These are phyloP conservation scores for Ricinus communis DNA, from an alignment of 345 rosid species.

Conservation along the genomic window DNA sequence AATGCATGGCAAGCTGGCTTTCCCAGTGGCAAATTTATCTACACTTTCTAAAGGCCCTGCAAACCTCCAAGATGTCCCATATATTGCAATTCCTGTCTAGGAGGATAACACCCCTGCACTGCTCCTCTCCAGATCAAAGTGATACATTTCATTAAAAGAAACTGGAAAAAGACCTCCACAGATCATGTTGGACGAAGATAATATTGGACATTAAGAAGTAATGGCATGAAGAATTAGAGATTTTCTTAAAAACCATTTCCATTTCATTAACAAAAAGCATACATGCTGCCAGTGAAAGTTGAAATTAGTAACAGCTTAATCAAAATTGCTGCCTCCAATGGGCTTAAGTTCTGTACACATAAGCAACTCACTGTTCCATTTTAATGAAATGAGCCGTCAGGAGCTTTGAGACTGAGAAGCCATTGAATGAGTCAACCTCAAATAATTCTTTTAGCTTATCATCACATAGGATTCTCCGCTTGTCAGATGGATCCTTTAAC, in stretches of 20 bases:
- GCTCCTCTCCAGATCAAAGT: not conserved
- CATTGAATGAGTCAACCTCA: constrained; percentile 50
- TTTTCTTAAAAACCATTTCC: constrained; percentile 16
- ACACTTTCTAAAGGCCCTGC: constrained; percentile 2
- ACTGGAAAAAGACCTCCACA: not conserved
- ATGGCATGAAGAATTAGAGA: not conserved
- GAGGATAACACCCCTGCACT: not conserved
- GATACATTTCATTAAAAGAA: not conserved
- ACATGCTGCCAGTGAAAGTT: constrained; percentile 16
- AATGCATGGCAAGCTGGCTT: constrained; percentile 6
- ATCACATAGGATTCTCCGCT: constrained; percentile 51
- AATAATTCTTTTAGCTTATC: constrained; percentile 64
- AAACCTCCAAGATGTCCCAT: not conserved
- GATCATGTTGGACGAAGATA: not conserved
- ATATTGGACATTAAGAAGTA: not conserved
- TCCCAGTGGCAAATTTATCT: constrained; percentile 15
- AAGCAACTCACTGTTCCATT: constrained; percentile 42
- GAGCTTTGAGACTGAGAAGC: constrained; percentile 49
- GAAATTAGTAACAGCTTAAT: constrained; percentile 17
- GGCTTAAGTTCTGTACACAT: constrained; percentile 27
- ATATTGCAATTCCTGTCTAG: not conserved
- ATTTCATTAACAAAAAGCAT: constrained; percentile 20
- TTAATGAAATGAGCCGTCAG: constrained; percentile 52
- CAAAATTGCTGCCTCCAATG: constrained; percentile 42
- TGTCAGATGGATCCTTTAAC: constrained; percentile 56